Percentiles rank a stretch among this genome's conserved stretches.
Conservation (phyloP, 2,329 filamentous ascomycete genomes). For the Pleochaeta shiraiana region DNA sequence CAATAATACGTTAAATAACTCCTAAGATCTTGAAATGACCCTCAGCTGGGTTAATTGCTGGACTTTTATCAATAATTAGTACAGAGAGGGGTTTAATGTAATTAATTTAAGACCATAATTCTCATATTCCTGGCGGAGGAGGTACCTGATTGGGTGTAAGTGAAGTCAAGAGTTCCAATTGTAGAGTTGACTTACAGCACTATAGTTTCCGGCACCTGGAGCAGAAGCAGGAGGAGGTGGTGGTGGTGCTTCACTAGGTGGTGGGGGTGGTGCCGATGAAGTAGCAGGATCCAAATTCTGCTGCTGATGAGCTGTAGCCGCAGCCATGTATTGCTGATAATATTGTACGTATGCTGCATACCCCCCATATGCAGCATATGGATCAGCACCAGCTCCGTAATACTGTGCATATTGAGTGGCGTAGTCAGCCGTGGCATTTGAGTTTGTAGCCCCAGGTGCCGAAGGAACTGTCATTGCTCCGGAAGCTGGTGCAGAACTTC, state of each 20-base stretch:
- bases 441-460: slow-evolving; percentile 23
- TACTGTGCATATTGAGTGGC: slow-evolving; percentile 69
- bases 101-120: too few species aligned
- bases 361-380: slow-evolving; percentile 79
- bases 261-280: slow-evolving; percentile 31
- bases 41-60: too few species aligned
- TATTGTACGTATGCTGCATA: slow-evolving; percentile 57
- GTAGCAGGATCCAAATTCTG: slow-evolving; percentile 21
- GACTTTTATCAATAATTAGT: too few species aligned
- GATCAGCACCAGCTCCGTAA: slow-evolving; percentile 45
- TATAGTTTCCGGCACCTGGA: slow-evolving; percentile 34
- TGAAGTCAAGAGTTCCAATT: neutral
- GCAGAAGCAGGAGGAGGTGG: slow-evolving; percentile 35
- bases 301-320: slow-evolving; percentile 27
- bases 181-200: slow-evolving; percentile 24
- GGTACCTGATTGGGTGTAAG: slow-evolving; percentile 13
- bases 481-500: slow-evolving; percentile 13
- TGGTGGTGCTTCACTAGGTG: slow-evolving; percentile 33
- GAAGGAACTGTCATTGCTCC: slow-evolving; percentile 21
- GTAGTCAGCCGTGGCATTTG: slow-evolving; percentile 37
- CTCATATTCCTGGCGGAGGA: slow-evolving; percentile 28
- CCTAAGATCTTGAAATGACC: too few species aligned
- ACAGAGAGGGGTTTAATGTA: too few species aligned
- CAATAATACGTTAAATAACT: too few species aligned
- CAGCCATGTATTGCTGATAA: slow-evolving; percentile 49